Evolutionary conservation across 345 rosid species (phyloP).

Genomic region (Melaleuca quinquenervia): DNA sequence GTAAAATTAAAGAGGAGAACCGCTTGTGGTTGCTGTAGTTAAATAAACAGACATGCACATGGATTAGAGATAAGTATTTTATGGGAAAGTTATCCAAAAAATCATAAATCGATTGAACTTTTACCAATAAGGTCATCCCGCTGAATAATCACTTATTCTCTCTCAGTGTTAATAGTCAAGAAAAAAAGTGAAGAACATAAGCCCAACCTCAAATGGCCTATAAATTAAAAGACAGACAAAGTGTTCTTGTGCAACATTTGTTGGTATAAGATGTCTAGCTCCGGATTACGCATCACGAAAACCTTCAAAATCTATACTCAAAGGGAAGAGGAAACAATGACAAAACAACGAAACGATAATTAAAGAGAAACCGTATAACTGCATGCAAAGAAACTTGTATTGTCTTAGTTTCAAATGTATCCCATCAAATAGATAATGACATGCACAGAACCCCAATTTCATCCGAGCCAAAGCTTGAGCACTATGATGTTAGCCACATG

Average conservation of each 20-base stretch:
- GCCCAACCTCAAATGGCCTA: neutral
- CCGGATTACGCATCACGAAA: neutral
- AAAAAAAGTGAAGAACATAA: neutral
- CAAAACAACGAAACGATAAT: neutral
- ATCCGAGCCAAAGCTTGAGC: neutral
- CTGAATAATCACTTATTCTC: conserved; percentile 11
- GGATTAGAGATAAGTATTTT: too few relatives aligned
- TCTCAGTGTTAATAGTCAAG: neutral
- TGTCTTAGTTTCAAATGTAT: neutral
- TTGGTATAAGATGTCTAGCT: neutral
- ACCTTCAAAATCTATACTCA: neutral
- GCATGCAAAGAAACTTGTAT: neutral
- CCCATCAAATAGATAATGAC: neutral
- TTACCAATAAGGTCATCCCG: conserved; percentile 80
- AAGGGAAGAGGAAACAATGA: neutral
- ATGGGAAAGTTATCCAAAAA: too few relatives aligned
- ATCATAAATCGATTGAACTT: too few relatives aligned
- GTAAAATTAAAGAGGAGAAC: too few relatives aligned
- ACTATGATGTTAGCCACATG: neutral
- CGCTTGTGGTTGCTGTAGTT: too few relatives aligned
- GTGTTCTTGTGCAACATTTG: neutral
- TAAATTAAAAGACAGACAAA: neutral
- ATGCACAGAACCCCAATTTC: neutral
- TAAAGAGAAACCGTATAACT: neutral
- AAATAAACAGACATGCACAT: too few relatives aligned